These are phyloP conservation scores for Fusarium nurragi DNA, from an alignment of 2,329 filamentous ascomycete genomes.

Conservation along the genomic window DNA sequence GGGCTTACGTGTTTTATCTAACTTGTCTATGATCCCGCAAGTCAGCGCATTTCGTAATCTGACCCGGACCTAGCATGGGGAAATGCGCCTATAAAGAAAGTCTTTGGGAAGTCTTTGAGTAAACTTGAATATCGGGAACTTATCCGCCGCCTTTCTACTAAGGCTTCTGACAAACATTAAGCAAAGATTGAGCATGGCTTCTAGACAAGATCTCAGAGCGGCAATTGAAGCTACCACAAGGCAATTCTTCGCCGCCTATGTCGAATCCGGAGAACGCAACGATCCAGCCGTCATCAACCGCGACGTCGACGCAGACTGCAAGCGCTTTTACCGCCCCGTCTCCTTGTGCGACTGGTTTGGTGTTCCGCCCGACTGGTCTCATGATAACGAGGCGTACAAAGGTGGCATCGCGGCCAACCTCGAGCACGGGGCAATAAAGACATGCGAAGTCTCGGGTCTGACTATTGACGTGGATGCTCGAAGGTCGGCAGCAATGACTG, in stretches of 20 bases:
- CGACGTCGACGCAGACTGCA: neutral
- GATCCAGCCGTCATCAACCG: neutral
- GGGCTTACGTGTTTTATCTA: neutral
- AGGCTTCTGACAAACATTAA: no score
- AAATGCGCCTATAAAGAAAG: neutral
- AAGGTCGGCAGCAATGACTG: neutral
- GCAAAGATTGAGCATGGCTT: neutral
- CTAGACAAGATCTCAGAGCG: neutral
- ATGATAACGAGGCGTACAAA: neutral
- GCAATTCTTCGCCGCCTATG: neutral
- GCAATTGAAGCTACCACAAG: neutral
- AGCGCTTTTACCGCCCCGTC: neutral
- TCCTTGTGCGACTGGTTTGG: neutral
- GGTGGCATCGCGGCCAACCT: neutral
- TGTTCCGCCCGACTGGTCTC: neutral
- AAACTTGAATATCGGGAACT: no score
- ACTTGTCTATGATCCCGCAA: neutral
- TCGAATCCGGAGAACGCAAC: neutral
- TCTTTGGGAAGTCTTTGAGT: no score
- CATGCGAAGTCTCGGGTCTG: neutral
- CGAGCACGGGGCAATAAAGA: neutral
- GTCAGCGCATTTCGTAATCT: neutral
- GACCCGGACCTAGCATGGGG: neutral
- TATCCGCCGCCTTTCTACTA: neutral
- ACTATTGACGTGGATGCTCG: neutral